Conservation (phyloP, 1,284 basidiomycete species). For the Somion occarium region DNA sequence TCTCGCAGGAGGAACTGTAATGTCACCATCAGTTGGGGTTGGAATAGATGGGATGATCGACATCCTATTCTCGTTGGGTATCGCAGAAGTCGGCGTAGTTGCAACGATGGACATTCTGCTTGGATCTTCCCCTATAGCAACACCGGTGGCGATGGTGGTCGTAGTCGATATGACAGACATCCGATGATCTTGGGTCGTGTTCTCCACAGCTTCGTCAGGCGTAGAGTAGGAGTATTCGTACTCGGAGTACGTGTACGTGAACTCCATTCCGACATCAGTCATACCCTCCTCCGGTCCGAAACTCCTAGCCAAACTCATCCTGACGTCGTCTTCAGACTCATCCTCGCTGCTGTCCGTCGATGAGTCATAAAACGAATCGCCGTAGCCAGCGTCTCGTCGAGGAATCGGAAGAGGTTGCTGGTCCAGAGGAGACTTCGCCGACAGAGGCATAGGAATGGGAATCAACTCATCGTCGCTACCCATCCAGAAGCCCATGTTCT, state of each 20-base stretch:
- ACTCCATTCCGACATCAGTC: slow-evolving; percentile 5
- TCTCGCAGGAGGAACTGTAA: not conserved
- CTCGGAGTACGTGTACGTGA: slow-evolving; percentile 6
- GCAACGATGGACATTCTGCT: slow-evolving; percentile 1
- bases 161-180: slow-evolving; percentile 6
- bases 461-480: slow-evolving; percentile 1
- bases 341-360: slow-evolving; percentile 3
- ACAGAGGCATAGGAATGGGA: not conserved
- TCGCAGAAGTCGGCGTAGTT: not conserved
- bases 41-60: slow-evolving; percentile 1
- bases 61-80: not conserved
- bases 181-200: not conserved
- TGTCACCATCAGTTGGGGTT: not conserved
- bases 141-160: not conserved
- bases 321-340: slow-evolving; percentile 4
- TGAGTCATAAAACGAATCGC: slow-evolving; percentile 1
- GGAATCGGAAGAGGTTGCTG: not conserved
- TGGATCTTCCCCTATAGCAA: not conserved
- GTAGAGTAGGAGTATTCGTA: slow-evolving; percentile 6
- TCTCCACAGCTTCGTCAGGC: not conserved
- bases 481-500: not conserved
- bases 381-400: not conserved
- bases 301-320: slow-evolving; percentile 5
- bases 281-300: not conserved
- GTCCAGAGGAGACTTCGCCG: not conserved